Conservation (phyloP, 1,284 basidiomycete genomes). For the Abortiporus biennis region DNA sequence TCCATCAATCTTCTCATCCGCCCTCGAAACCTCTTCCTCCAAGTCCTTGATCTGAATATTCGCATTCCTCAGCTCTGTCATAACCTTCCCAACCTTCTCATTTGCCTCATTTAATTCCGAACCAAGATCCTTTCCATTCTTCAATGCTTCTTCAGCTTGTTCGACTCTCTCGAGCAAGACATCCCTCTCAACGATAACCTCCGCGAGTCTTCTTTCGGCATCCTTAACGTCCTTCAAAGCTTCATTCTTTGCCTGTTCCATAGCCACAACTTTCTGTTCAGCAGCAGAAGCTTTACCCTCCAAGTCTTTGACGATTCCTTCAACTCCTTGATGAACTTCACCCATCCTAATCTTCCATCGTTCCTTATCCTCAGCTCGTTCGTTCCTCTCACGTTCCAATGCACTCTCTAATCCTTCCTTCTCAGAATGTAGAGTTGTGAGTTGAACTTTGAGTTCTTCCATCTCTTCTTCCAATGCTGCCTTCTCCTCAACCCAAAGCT, state of each 20-base stretch:
- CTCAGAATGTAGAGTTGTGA: slow-evolving; percentile 25
- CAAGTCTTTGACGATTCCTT: slow-evolving; percentile 56
- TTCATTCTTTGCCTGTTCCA: slow-evolving; percentile 32
- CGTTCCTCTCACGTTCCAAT: slow-evolving; percentile 44
- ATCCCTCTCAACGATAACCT: slow-evolving; percentile 44
- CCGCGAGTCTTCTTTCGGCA: slow-evolving; percentile 36
- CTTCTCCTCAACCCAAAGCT: slow-evolving; percentile 63
- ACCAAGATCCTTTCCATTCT: slow-evolving; percentile 57
- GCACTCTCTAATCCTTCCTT: slow-evolving; percentile 39
- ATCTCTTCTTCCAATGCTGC: slow-evolving; percentile 37
- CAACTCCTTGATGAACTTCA: slow-evolving; percentile 64
- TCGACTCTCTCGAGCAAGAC: slow-evolving; percentile 48
- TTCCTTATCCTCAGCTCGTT: slow-evolving; percentile 53
- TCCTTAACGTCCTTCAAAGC: slow-evolving; percentile 38
- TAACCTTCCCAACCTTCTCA: slow-evolving; percentile 44
- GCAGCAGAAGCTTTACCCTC: slow-evolving; percentile 49
- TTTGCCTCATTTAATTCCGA: slow-evolving; percentile 60
- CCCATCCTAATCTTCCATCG: slow-evolving; percentile 61
- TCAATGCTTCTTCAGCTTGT: slow-evolving; percentile 55
- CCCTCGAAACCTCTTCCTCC: slow-evolving; percentile 44
- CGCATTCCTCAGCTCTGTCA: slow-evolving; percentile 51
- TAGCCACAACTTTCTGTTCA: slow-evolving; percentile 36
- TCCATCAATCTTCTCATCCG: slow-evolving; percentile 43
- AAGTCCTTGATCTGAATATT: slow-evolving; percentile 48
- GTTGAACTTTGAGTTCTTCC: slow-evolving; percentile 42